Base-by-base conservation (phyloP, 2,329 filamentous ascomycete species). In the Pseudogymnoascus sp. region DNA sequence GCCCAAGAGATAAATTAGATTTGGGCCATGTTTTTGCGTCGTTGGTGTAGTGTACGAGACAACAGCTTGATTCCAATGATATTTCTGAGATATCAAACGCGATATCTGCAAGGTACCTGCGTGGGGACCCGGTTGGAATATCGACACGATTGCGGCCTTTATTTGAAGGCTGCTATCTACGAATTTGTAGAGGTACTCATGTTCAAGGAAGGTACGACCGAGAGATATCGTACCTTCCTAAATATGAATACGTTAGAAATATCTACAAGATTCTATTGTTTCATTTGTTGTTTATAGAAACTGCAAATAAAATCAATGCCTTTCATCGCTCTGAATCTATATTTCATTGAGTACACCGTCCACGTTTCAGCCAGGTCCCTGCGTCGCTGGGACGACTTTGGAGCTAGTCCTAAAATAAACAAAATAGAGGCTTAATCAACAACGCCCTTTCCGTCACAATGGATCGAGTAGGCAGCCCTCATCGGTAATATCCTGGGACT, bases 351-450 rank as follows among this genome's bases (percentile, higher is more conserved):
- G 28, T 57, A 2, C n/a, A 19, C 3, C 13, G 28, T 57, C n/a
- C 28, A 57, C 51, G 11, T 5, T 57, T 57, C 51, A 57, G 51
- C 51, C 28, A 57, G 2, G 10, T 34, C 19, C 14, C 10, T 21
- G 14, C 13, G 37, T 63, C 64, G 43, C 63, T 61, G 36, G 61
- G 63, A 60, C 61, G 60, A 64, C 60, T 31, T 51, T 31, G 63
- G 48, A 41, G 31, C 63, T 64, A 62, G 14, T 45, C 63, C 60
- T 23, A 41, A 43, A 31, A 61, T 64, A 64, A 64, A 64, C 63
- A 64, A 64, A 31, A 62, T 62, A 6, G 23, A 61, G 61, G 36
- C 14, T 48, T 36, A 48, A 64, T 62, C 51, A 57, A 62, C 61
- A 62, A 51, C 61, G 31, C 39, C 37, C 34, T 63, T 63, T 57